phyloP scores from a whole-genome alignment of 768 basidiomycete genomes.

The Leccinum uliginosum region DNA sequence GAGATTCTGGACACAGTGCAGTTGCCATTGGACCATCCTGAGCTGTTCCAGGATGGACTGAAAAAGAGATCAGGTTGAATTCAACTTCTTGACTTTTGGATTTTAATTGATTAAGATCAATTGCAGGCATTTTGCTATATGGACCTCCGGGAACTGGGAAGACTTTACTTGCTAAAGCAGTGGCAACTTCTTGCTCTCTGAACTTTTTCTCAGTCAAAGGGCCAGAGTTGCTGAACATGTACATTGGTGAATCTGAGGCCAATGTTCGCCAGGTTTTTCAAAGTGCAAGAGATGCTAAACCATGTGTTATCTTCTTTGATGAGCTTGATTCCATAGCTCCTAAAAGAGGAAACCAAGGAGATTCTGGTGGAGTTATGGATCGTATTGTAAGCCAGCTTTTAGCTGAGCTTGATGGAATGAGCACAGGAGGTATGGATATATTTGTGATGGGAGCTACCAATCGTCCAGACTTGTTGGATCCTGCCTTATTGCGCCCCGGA shows the following conservation, averaged over 20 bases:
- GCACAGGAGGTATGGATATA: conserved; percentile 62
- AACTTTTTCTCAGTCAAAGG: conserved; percentile 99
- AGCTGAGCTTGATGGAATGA: conserved; percentile 92
- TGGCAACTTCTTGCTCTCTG: conserved; percentile 90
- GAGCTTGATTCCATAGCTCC: conserved; percentile 94
- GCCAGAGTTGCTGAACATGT: conserved; percentile 95
- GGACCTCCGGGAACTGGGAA: conserved; percentile 97
- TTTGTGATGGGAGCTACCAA: conserved; percentile 98
- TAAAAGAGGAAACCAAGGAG: conserved; percentile 91
- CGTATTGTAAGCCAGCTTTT: conserved; percentile 93
- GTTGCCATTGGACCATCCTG: conserved; percentile 84
- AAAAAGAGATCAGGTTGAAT: conserved; percentile 88
- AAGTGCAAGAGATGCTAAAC: conserved; percentile 83
- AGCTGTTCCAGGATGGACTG: conserved; percentile 83
- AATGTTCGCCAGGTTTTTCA: conserved; percentile 94
- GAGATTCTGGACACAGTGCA: conserved; percentile 97
- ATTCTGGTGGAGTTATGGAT: conserved; percentile 98
- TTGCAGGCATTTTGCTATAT: conserved; percentile 79
- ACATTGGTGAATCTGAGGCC: conserved; percentile 97
- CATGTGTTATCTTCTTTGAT: conserved; percentile 96
- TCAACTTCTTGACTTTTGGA: not conserved
- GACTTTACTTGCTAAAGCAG: conserved; percentile 92
- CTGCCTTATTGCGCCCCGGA: conserved; percentile 85
- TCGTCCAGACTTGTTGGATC: conserved; percentile 86
- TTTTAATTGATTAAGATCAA: not conserved